Evolutionary conservation across 2,329 filamentous ascomycete genomes (phyloP).

Genomic region (Hypoxylon sp.): DNA sequence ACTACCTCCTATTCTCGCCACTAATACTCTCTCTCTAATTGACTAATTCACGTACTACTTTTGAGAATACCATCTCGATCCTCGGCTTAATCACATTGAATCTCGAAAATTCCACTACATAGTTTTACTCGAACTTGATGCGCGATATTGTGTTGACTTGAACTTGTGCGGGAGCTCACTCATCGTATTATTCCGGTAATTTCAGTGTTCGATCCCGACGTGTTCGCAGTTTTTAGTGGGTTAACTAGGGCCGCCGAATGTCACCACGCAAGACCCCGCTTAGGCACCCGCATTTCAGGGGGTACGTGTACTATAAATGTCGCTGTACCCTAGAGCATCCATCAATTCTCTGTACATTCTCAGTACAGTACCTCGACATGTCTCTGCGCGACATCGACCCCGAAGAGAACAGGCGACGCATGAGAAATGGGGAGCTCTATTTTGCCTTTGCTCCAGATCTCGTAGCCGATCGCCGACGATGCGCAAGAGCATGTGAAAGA

Average conservation of each 20-base stretch:
- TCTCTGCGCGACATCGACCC: constrained; percentile 1
- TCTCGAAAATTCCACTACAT: no score
- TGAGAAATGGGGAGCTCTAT: constrained; percentile 75
- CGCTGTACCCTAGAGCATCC: not conserved
- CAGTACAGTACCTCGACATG: not conserved
- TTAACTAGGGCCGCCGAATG: no score
- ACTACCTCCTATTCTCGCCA: not conserved
- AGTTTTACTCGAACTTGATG: no score
- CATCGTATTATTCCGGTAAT: no score
- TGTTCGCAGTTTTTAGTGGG: no score
- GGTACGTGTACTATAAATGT: not conserved
- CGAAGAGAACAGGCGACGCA: constrained; percentile 15
- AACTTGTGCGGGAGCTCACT: no score
- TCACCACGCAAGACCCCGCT: no score
- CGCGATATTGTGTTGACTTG: no score
- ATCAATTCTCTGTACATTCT: not conserved
- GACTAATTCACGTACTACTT: not conserved
- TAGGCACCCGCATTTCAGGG: no score
- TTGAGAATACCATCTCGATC: not conserved
- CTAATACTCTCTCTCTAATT: not conserved
- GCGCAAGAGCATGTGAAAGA: constrained; percentile 70
- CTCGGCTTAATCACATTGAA: no score
- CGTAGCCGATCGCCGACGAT: constrained; percentile 73
- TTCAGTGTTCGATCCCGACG: no score
- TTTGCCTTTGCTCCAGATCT: constrained; percentile 80